phyloP scores from a whole-genome alignment of 768 basidiomycete genomes.

The Pisolithus microcarpus region DNA sequence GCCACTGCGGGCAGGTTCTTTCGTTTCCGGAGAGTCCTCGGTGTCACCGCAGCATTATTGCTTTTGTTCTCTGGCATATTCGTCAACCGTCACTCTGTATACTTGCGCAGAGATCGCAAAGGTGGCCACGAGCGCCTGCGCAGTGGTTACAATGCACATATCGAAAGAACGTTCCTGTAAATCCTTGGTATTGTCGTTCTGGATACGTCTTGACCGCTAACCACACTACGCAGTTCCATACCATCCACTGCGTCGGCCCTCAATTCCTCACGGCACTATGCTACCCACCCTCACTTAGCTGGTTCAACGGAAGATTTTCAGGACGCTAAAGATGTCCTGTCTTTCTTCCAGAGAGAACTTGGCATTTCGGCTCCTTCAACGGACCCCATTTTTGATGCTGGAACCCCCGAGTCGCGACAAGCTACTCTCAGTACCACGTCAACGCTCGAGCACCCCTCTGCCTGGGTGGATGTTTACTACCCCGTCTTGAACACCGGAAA shows the following conservation, averaged over 20 bases:
- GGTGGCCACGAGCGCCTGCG: conserved; percentile 1
- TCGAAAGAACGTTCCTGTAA: conserved; percentile 32
- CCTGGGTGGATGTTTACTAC: conserved; percentile 86
- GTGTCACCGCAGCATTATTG: conserved; percentile 1
- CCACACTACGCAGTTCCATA: conserved; percentile 34
- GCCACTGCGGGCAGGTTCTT: background rate
- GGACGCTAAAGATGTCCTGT: conserved; percentile 61
- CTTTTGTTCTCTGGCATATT: conserved; percentile 9
- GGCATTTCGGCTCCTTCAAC: conserved; percentile 35
- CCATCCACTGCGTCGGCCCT: conserved; percentile 54
- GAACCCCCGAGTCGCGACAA: conserved; percentile 56
- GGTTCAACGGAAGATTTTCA: conserved; percentile 54
- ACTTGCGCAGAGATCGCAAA: background rate
- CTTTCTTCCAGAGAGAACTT: conserved; percentile 62
- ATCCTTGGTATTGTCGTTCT: conserved; percentile 7
- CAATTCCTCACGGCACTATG: conserved; percentile 48
- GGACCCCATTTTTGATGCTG: conserved; percentile 62
- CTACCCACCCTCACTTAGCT: conserved; percentile 67
- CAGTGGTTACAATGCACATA: conserved; percentile 9
- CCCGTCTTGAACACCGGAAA: conserved; percentile 69
- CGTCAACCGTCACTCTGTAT: background rate
- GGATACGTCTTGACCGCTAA: background rate
- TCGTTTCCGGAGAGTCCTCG: conserved; percentile 4
- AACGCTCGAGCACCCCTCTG: conserved; percentile 43
- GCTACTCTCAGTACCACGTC: conserved; percentile 54